Percentiles rank a stretch among this genome's conserved stretches.
These are phyloP conservation scores for Eimeria maxima DNA, from an alignment of 169 alveolate genomes.

Conservation along the genomic window DNA sequence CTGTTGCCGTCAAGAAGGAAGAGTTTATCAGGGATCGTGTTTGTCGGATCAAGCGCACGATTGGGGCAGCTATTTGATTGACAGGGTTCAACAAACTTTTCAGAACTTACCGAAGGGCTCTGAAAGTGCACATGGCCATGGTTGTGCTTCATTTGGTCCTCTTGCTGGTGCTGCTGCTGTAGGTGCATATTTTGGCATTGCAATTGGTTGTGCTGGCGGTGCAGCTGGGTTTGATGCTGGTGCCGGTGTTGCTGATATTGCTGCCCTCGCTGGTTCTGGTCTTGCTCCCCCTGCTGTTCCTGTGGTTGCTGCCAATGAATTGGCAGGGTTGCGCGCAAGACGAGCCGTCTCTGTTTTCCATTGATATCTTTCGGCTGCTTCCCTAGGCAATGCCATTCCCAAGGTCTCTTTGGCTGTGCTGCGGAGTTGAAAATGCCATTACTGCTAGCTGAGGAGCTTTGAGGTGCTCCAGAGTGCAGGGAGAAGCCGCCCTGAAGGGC, in stretches of 20 bases:
- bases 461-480: not conserved
- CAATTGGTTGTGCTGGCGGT: not conserved
- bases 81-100: not conserved
- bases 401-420: constrained; percentile 12
- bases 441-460: not conserved
- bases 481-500: not conserved
- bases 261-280: not conserved
- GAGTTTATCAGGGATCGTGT: not conserved
- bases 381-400: not conserved
- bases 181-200: not conserved
- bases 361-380: not conserved
- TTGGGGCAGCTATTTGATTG: not conserved
- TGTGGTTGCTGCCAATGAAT: constrained; percentile 49
- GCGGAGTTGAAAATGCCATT: not conserved
- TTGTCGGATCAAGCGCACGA: not conserved
- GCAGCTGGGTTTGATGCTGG: not conserved
- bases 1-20: not conserved
- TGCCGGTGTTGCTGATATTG: not conserved
- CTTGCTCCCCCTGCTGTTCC: not conserved
- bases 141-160: not conserved
- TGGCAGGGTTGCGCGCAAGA: constrained; percentile 54
- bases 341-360: not conserved
- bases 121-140: constrained; percentile 5
- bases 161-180: constrained; percentile 5
- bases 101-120: not conserved